Evolutionary conservation across 176 grass and related monocot genomes (phyloP).

Genomic region (bread wheat (Triticum aestivum)): IWGSC_CS_RefSeq_v2.1 NC_057804.1:562353487-562353986

Average conservation of each 20-base stretch:
- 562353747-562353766: conserved; percentile 52
- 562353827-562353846: not conserved
- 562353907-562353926: conserved; percentile 36
- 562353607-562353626: not conserved
- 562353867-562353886: not conserved
- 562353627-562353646: not conserved
- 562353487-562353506: not conserved
- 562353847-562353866: no score
- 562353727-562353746: not conserved
- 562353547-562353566: not conserved
- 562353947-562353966: not conserved
- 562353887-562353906: conserved; percentile 52
- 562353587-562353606: conserved; percentile 20
- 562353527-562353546: conserved; percentile 17
- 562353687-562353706: conserved; percentile 30
- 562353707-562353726: not conserved
- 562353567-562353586: not conserved
- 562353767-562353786: conserved; percentile 58
- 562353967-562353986: not conserved
- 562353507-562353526: not conserved
- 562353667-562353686: conserved; percentile 25
- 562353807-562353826: conserved; percentile 20
- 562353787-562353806: conserved; percentile 81
- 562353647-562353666: not conserved
- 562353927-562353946: conserved; percentile 54